phyloP scores from a whole-genome alignment of 257 asterid genomes.

The Solanum sejunctum region DNA sequence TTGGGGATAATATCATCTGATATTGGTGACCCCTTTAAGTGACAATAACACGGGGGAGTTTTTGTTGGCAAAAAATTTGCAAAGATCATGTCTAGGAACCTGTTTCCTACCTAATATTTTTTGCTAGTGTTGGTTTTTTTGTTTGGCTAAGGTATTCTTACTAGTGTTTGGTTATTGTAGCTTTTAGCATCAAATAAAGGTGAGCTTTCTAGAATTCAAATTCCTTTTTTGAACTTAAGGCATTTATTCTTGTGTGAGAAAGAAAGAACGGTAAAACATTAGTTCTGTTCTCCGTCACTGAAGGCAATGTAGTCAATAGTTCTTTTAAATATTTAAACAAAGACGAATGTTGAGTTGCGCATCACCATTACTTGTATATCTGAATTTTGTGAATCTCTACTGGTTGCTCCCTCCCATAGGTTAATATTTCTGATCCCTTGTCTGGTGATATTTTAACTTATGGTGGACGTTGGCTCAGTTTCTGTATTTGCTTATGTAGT shows the following conservation, averaged over 20 bases:
- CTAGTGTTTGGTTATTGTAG: not conserved
- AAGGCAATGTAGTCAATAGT: not conserved
- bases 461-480: not conserved
- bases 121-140: not conserved
- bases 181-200: not conserved
- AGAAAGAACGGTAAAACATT: not conserved
- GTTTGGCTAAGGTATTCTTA: not conserved
- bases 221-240: not conserved
- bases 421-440: not conserved
- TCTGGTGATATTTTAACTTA: not conserved
- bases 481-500: conserved; percentile 11
- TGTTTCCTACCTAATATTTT: not conserved
- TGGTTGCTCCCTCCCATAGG: not conserved
- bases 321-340: not conserved
- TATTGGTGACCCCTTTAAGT: not conserved
- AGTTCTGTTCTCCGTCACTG: not conserved
- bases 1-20: not conserved
- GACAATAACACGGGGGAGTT: not conserved
- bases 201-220: not conserved
- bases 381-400: not conserved
- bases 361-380: not conserved
- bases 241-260: not conserved
- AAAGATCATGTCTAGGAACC: not conserved
- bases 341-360: not conserved
- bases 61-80: not conserved